Percentiles rank a stretch among this genome's conserved stretches.
These are phyloP conservation scores for Rhizopus arrhizus DNA, from an alignment of 371 early-diverging fungal genomes.

Conservation along the genomic window DNA sequence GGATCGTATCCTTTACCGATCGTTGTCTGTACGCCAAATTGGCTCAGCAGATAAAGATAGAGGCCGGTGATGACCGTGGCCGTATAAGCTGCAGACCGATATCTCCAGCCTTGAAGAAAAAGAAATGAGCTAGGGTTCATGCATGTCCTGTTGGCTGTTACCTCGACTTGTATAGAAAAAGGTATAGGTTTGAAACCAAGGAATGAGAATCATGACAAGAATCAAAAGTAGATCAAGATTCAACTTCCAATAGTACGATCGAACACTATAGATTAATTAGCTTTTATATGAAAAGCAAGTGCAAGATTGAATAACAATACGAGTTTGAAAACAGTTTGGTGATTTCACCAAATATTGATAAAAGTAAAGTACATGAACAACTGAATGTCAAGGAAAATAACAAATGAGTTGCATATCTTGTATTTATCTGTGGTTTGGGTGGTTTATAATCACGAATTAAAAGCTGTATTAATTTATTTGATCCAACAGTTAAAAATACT, in stretches of 20 bases:
- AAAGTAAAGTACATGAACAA: slow-evolving; percentile 76
- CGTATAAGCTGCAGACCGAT: slow-evolving; percentile 30
- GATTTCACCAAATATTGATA: slow-evolving; percentile 85
- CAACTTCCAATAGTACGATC: slow-evolving; percentile 78
- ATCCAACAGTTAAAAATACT: slow-evolving; percentile 15
- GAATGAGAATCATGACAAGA: slow-evolving; percentile 72
- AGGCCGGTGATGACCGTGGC: slow-evolving; percentile 55
- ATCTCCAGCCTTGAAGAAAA: slow-evolving; percentile 36
- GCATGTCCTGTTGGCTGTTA: neutral
- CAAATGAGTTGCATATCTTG: slow-evolving; percentile 40
- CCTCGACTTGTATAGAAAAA: slow-evolving; percentile 54
- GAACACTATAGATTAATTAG: slow-evolving; percentile 45
- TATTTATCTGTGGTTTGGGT: slow-evolving; percentile 6
- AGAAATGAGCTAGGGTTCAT: neutral
- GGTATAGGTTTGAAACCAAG: slow-evolving; percentile 75
- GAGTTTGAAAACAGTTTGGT: slow-evolving; percentile 65
- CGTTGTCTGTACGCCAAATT: slow-evolving; percentile 51
- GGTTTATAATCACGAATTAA: slow-evolving; percentile 19
- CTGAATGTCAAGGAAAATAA: slow-evolving; percentile 82
- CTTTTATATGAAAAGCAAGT: neutral
- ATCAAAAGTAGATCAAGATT: slow-evolving; percentile 66
- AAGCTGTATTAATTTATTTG: slow-evolving; percentile 10
- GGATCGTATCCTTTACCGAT: slow-evolving; percentile 37
- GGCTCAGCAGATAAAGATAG: slow-evolving; percentile 74
- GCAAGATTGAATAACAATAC: slow-evolving; percentile 39